Base-by-base conservation (phyloP, 2,329 filamentous ascomycete species). In the Neopestalotiopsis clavispora region DNA sequence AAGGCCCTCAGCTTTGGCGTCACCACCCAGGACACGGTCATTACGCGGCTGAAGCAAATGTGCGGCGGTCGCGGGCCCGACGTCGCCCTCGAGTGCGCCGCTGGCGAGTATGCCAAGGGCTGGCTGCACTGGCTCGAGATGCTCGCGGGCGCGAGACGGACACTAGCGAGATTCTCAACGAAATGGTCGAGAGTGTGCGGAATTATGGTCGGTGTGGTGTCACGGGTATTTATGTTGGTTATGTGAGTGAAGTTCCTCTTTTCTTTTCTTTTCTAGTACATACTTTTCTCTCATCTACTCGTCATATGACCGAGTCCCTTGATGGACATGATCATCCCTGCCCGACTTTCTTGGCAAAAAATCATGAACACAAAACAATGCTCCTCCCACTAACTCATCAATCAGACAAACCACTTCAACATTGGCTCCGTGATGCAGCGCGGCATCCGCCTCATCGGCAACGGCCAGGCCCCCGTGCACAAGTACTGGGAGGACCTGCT, bases 391-490 rank as follows among this genome's bases (percentile, higher is more conserved):
- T 66, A 40, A 45, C 40, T 12, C 9, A 32, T n/a, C 20, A 38
- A 1, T 0, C 40, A 91, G 86, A 93, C 91, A 28, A 94, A 94
- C 80, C 91, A 94, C 79, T 93, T 95, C 84, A 94, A 94, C 80
- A 90, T 95, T 73, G 93, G 94, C 10, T 90, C 92, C 0, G 77
- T 97, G 14, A 97, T 97, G 94, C 90, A 97, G 81, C 90, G 92
- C 40, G 94, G 94, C n/a, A 89, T 97, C 73, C 90, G 92, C 1
- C 86, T 97, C 59, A 94, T 90, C 58, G 88, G 89, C 20, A 89
- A 89, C 74, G 88, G 88, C 1, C 88, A 90, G 74, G 87, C 87
- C 0, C 94, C 94, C 0, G 93, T 97, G 0, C 93, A 95, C 75
- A 88, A 91, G 75, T 96, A 97, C 82, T 97, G 93, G 94, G 85